These are phyloP conservation scores for Ophiostoma fasciatum DNA, from an alignment of 2,329 filamentous ascomycete species.

Conservation along the genomic window DNA sequence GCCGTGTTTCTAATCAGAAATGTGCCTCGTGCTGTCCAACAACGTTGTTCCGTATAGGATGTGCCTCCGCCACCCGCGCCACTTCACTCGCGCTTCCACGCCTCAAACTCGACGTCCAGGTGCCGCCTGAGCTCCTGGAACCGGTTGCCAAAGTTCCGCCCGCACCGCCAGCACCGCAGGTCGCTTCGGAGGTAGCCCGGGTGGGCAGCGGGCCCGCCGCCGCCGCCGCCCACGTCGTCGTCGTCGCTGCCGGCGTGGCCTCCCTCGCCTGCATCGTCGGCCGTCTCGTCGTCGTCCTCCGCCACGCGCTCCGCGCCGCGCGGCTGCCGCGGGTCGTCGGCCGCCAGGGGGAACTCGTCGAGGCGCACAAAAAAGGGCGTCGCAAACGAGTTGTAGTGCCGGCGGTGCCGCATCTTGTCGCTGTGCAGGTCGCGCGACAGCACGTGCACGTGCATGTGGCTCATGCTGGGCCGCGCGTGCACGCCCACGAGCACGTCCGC, in stretches of 20 bases:
- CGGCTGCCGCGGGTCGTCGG: constrained; percentile 47
- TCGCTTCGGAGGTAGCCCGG: constrained; percentile 23
- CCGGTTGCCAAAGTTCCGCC: constrained; percentile 53
- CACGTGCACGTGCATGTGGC: constrained; percentile 80
- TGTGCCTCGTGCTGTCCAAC: too few relatives aligned
- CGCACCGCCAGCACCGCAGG: constrained; percentile 76
- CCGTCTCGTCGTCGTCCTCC: background rate
- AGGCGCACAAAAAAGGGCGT: constrained; percentile 72
- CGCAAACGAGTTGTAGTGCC: constrained; percentile 86
- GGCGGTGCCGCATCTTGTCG: constrained; percentile 56
- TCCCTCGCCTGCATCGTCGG: background rate
- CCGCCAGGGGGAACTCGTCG: constrained; percentile 61
- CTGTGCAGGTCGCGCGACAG: constrained; percentile 68
- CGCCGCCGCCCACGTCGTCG: background rate
- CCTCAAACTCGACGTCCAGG: constrained; percentile 41
- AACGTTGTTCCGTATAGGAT: too few relatives aligned
- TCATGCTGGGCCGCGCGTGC: constrained; percentile 84
- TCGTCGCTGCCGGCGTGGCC: background rate
- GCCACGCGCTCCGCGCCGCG: constrained; percentile 23
- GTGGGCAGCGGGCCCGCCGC: background rate
- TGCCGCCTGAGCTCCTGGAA: constrained; percentile 66
- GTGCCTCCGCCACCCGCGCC: too few relatives aligned
- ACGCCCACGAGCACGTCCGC: constrained; percentile 62
- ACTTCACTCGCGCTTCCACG: constrained; percentile 31
- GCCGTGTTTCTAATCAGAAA: too few relatives aligned